Conservation (phyloP, 1,284 basidiomycete genomes). For the Ceratorhiza oryzae-sativae region DNA sequence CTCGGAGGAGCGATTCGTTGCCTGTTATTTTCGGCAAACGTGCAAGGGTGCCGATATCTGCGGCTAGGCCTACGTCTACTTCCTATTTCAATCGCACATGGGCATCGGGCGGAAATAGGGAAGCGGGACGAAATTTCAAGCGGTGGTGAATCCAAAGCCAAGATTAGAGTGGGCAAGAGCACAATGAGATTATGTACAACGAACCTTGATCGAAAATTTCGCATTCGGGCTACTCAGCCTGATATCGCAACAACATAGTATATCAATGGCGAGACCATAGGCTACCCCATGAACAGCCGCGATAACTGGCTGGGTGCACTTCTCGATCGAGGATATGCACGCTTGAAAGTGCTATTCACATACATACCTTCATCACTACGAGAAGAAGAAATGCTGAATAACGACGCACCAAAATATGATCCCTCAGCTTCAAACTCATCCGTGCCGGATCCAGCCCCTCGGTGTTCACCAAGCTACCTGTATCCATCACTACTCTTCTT, state of each 20-base stretch:
- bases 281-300: slow-evolving; percentile 80
- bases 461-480: slow-evolving; percentile 39
- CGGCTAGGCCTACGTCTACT: slow-evolving; percentile 88
- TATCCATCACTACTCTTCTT: slow-evolving; percentile 42
- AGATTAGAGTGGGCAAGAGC: background rate
- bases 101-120: background rate
- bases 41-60: slow-evolving; percentile 90
- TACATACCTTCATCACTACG: background rate
- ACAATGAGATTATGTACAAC: too few species aligned
- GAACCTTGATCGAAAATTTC: slow-evolving; percentile 79
- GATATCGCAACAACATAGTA: slow-evolving; percentile 83
- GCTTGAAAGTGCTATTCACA: slow-evolving; percentile 65
- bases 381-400: background rate
- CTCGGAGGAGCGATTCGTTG: slow-evolving; percentile 79
- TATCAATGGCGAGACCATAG: slow-evolving; percentile 79
- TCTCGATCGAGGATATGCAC: slow-evolving; percentile 73
- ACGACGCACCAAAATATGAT: slow-evolving; percentile 58
- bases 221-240: slow-evolving; percentile 72
- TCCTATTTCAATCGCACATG: too few species aligned
- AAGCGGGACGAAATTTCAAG: background rate
- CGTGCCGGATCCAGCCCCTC: slow-evolving; percentile 57
- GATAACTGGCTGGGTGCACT: slow-evolving; percentile 85
- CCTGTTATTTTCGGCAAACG: slow-evolving; percentile 82
- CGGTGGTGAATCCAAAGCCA: background rate
- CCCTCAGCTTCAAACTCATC: slow-evolving; percentile 58